Evolutionary conservation across 257 asterid species (phyloP), one percentile per base, ranked within the genome.

Genomic region (Solanum habrochaites): DNA sequence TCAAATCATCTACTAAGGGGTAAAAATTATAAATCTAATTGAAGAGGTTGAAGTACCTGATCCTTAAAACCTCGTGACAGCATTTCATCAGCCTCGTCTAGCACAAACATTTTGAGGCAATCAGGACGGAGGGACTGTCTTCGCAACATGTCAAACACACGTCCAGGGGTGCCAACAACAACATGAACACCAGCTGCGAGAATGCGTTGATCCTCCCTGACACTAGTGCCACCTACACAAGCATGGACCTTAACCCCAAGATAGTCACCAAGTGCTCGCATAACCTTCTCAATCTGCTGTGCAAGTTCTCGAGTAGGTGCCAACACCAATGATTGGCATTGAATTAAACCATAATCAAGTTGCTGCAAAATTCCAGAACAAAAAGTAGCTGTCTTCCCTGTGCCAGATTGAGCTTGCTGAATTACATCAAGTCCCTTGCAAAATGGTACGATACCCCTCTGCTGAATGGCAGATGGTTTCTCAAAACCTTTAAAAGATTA

Each of bases 381-480:
- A 89, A 95, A 95, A 42, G 97, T 93, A 62, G 98, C 98, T 43
- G 98, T 93, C 71, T 94, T 95, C 35, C 98, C 96, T 32, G 98
- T 95, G 88, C 98, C 98, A 66, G 97, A 93, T 75, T 94, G 98
- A 83, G 98, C 98, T 87, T 93, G 97, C 91, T 95, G 98, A 87
- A 95, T 95, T 45, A 95, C 98, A 73, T 94, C 98, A 6, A 94
- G 98, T 6, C 97, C 98, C 93, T 91, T 93, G 90, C 93, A 90
- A 89, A 95, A 95, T 37, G 97, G 97, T 18, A 95, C 98, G 45
- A 95, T 94, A 64, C 98, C 98, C 86, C 97, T 94, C 90, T 94
- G 98, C 90, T 95, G 98, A 89, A 95, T 94, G 12, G 98, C 98
- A 69, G 97, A 94, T 11, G 98, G 98, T 94, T 93, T 95, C 94